Conservation (phyloP, 2,329 filamentous ascomycete species). For the Knoxdaviesia capensis region DNA sequence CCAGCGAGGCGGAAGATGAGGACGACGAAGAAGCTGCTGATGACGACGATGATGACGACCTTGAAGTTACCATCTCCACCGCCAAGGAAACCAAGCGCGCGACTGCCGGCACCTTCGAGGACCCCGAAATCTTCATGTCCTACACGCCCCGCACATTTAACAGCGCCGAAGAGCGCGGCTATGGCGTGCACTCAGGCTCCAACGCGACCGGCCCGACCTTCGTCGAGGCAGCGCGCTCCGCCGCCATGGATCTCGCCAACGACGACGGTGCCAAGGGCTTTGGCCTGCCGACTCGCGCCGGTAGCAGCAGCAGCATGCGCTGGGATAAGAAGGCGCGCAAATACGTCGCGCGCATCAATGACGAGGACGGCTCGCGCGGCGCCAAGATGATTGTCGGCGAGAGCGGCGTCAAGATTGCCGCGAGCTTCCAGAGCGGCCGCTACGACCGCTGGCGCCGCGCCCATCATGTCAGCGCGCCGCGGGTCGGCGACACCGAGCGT, state of each 20-base stretch:
- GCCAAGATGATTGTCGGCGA: conserved; percentile 65
- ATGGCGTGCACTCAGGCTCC: conserved; percentile 74
- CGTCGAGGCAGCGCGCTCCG: conserved; percentile 66
- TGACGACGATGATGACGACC: conserved; percentile 41
- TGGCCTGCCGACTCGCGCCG: conserved; percentile 48
- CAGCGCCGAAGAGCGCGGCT: conserved; percentile 73
- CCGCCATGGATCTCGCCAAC: conserved; percentile 80
- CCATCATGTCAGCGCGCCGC: conserved; percentile 61
- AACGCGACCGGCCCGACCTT: conserved; percentile 47
- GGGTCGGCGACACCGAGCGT: conserved; percentile 64
- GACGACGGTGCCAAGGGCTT: conserved; percentile 71
- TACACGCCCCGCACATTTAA: conserved; percentile 72
- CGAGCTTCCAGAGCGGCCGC: conserved; percentile 77
- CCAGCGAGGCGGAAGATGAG: conserved; percentile 9
- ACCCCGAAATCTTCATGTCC: conserved; percentile 87
- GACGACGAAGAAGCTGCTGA: conserved; percentile 23
- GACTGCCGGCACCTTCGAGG: conserved; percentile 38
- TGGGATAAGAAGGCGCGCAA: conserved; percentile 97
- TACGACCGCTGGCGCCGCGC: conserved; percentile 85
- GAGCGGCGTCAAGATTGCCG: conserved; percentile 87
- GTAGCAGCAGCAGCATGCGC: conserved; percentile 38
- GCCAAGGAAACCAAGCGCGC: conserved; percentile 28
- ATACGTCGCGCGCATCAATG: conserved; percentile 80
- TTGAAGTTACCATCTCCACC: conserved; percentile 53
- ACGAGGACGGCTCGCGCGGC: conserved; percentile 72